Evolutionary conservation across 2,329 filamentous ascomycete species (phyloP), one percentile per base, ranked within the genome.

Genomic region (Colletotrichum chlorophyti): DNA sequence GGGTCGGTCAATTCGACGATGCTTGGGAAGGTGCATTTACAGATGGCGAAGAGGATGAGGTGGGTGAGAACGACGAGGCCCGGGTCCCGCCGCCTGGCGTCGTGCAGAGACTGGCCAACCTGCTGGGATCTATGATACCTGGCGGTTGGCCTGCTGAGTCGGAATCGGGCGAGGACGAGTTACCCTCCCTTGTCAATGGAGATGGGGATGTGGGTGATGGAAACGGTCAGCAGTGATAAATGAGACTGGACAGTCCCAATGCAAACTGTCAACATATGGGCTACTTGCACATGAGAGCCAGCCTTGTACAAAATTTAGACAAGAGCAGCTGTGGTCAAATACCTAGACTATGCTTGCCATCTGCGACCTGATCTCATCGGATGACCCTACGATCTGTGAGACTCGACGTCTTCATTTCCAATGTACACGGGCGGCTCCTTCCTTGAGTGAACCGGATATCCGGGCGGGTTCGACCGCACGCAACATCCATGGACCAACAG

Each of bases 151-250:
- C 45, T 17, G 12, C 51, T 26, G 58, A 52, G 2, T 26, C 35
- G 14, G 42, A 43, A 3, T 11, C 26, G 32, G 35, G 27, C 32
- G 26, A 53, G 53, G 53, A 47, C 32, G 19, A 31, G 29, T 9
- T 67, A 70, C 43, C 53, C 54, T 37, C 46, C 17, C 4, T 72
- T 10, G 57, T 54, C 31, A 59, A 58, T 24, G 35, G 57, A 15
- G 41, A 60, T 23, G 58, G 53, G 9, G 55, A 61, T 17, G 37
- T 45, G 14, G 48, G 47, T 9, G 51, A 63, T 21, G 58, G 49
- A 1, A 57, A 61, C 8, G 49, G 53, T 7, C 51, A 40, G 11
- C 27, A 55, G 45, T n/a, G n/a, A n/a, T n/a, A n/a, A n/a, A n/a
- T n/a, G n/a, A n/a, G n/a, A n/a, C n/a, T n/a, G n/a, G n/a, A n/a